Percentiles rank a stretch among this genome's conserved stretches.
These are phyloP conservation scores for Pinus albicaulis DNA, from an alignment of 75 land plant genomes.

Conservation along the genomic window DNA sequence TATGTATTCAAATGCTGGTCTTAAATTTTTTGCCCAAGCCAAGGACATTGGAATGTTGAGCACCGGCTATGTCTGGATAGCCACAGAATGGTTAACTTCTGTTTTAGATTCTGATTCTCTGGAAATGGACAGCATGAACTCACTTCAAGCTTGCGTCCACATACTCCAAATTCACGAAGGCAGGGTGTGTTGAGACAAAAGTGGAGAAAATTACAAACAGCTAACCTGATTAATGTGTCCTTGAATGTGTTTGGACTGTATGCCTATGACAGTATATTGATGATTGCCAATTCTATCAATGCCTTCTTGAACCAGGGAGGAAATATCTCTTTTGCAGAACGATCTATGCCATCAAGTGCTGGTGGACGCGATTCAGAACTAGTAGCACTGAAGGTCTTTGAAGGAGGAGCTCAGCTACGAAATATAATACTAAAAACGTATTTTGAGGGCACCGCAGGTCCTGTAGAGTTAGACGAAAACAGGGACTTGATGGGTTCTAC, in stretches of 20 bases:
- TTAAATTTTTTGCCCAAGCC: constrained; percentile 32
- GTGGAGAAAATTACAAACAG: constrained; percentile 37
- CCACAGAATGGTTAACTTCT: constrained; percentile 22
- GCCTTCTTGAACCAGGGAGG: constrained; percentile 1
- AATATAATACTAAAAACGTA: constrained; percentile 4
- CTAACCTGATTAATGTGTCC: constrained; percentile 11
- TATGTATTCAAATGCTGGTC: constrained; percentile 28
- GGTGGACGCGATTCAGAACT: constrained; percentile 16
- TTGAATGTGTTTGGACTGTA: constrained; percentile 63
- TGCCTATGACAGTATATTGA: constrained; percentile 82
- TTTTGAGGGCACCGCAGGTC: constrained; percentile 13
- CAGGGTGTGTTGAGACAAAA: constrained; percentile 28
- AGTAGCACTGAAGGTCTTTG: constrained; percentile 12
- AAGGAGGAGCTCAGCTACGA: constrained; percentile 4
- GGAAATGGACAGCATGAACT: constrained; percentile 27
- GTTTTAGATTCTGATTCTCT: constrained; percentile 15
- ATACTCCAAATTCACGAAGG: constrained; percentile 50
- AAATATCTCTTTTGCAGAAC: constrained; percentile 6
- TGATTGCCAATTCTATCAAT: constrained; percentile 33
- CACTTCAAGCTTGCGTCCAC: constrained; percentile 63
- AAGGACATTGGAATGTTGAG: constrained; percentile 36
- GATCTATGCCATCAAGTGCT: neutral
- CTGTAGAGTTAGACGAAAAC: neutral
- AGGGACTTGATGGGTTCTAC: constrained; percentile 9
- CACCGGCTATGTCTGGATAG: constrained; percentile 58